Evolutionary conservation across 345 rosid species (phyloP), one percentile per base, ranked within the genome.

Genomic region (Mangifera indica): DNA sequence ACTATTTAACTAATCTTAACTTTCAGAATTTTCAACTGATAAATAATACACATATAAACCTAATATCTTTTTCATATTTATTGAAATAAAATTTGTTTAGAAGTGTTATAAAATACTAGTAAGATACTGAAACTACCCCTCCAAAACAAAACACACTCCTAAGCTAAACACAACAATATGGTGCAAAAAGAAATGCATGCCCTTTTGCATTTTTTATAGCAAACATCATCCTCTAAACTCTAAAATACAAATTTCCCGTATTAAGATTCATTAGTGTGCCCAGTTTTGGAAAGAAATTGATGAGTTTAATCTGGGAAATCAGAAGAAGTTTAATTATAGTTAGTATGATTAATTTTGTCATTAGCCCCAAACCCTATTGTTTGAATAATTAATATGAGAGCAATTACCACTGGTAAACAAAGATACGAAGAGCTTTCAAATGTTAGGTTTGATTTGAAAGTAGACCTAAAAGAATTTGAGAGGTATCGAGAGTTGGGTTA

Each of bases 401-500:
- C 8, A 37, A 5, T 37, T 24, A 2, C 60, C 25, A 10, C 60
- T 10, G 22, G 29, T 21, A 7, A 63, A 45, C 18, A 40, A 34
- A 37, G 42, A 37, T 21, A 22, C 22, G 22, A 56, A 10, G 21
- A 34, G 62, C 37, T 17, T 7, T 44, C 42, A 4, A 24, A 24
- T 8, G 15, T 44, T 14, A n/a, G n/a, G 70, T 32, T 15, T 25
- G 42, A 26, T 70, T 60, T 60, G 67, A 61, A 51, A 53, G 44
- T 53, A 62, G 45, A 25, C 26, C 45, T 37, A 51, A 62, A 53
- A 52, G 54, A 63, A 9, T 37, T 52, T 37, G 42, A 3, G 29
- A 53, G 69, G 21, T 22, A 63, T 9, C 66, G 58, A 74, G 63
- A 65, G 67, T 53, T 66, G 67, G 66, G 45, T 74, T 49, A 69